Evolutionary conservation across 202 grass and related monocot genomes (phyloP), one percentile per base, ranked within the genome.

Genomic region (Elaeis oleifera): DNA sequence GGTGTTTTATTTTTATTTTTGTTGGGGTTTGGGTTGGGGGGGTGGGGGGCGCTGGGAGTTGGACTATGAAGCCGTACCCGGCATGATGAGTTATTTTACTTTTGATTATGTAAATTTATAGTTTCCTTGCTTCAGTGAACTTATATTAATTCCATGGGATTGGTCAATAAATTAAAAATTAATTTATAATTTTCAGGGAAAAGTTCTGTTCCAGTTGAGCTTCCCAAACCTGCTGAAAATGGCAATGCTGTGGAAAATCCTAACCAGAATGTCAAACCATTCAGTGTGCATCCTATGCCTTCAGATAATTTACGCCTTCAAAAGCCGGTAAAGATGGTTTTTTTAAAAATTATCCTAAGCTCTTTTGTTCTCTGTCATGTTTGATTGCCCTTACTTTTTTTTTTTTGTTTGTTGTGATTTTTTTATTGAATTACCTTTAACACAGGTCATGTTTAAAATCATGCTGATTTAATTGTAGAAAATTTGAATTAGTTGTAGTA

Each of bases 151-250:
- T 19, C 24, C 29, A 16, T 16, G 19, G 23, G 44, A 18, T 18
- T 16, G 52, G n/a, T 51, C 8, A 53, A 59, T 60, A 18, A 60
- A 24, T 28, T 24, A 25, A 18, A 39, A 21, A 44, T 68, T 80
- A 63, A 82, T 7, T 29, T 75, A 69, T 70, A 44, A 74, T 16
- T 89, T 89, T 67, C 80, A 97, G 92, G 84, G 60, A 91, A 79
- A 86, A 60, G 79, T 79, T 88, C 85, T 39, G 80, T 89, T 23
- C 79, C 75, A 61, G 73, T 95, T 73, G 90, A 89, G 79, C 66
- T 83, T 80, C 87, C 81, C 50, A 91, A 81, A 70, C 69, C 63
- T 49, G 69, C 74, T 53, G 92, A 83, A 54, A 75, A 51, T 54
- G 83, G 74, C 70, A 83, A 83, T 75, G 25, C 24, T 69, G 73